phyloP scores from a whole-genome alignment of 2,329 filamentous ascomycete species.

The Colletotrichum magnum region DNA sequence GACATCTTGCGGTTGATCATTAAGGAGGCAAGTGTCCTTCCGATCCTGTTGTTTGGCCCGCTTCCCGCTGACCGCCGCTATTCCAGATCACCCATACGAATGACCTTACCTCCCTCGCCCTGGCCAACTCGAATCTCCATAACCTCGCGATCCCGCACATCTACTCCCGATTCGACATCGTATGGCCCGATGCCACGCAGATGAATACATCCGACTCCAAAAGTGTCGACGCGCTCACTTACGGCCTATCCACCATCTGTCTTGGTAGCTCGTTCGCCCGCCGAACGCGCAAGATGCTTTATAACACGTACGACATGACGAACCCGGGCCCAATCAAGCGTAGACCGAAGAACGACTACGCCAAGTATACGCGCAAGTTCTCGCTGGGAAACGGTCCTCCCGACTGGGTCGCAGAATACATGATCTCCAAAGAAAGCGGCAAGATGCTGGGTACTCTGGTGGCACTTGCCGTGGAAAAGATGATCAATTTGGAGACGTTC shows the following conservation, averaged over 20 bases:
- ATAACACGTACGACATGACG: constrained; percentile 40
- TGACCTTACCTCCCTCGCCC: constrained; percentile 82
- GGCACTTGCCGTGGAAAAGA: constrained; percentile 82
- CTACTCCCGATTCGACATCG: constrained; percentile 89
- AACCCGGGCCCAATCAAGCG: constrained; percentile 36
- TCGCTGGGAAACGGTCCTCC: constrained; percentile 85
- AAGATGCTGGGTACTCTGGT: constrained; percentile 92
- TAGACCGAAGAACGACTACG: constrained; percentile 74
- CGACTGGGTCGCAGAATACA: constrained; percentile 85
- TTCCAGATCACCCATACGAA: constrained; percentile 82
- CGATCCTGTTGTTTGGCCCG: constrained; percentile 25
- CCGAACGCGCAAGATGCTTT: constrained; percentile 52
- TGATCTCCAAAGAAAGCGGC: constrained; percentile 85
- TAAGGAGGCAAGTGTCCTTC: constrained; percentile 72
- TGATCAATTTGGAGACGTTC: constrained; percentile 86
- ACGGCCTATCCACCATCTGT: constrained; percentile 84
- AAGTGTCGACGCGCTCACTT: constrained; percentile 86
- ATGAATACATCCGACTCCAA: constrained; percentile 75
- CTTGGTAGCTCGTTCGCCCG: constrained; percentile 70
- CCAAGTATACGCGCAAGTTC: constrained; percentile 85
- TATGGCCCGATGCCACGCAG: constrained; percentile 81
- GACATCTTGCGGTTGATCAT: constrained; percentile 85
- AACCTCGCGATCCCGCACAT: constrained; percentile 82
- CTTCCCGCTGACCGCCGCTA: constrained; percentile 32
- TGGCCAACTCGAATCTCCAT: constrained; percentile 85